Evolutionary conservation across 352 stramenopile species (phyloP).

Genomic region (Pythium sukuiense): DNA sequence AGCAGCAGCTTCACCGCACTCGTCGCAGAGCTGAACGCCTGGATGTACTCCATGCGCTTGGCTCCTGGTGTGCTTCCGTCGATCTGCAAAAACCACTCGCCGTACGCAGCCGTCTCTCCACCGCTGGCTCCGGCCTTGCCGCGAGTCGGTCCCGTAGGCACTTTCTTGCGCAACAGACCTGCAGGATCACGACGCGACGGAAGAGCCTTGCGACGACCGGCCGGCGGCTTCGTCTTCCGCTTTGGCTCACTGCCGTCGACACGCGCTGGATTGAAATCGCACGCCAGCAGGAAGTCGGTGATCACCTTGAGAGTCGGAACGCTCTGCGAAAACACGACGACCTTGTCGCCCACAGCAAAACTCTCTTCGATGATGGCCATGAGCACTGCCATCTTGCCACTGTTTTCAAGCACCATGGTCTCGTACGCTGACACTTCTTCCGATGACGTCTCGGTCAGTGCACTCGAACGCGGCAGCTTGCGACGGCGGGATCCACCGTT

Average conservation of each 20-base stretch:
- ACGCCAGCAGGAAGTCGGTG: conserved; percentile 58
- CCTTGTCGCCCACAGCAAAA: conserved; percentile 74
- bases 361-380: conserved; percentile 75
- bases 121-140: not conserved
- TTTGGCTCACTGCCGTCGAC: conserved; percentile 15
- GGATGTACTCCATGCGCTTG: conserved; percentile 86
- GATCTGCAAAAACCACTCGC: conserved; percentile 82
- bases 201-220: conserved; percentile 27
- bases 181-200: conserved; percentile 24
- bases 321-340: conserved; percentile 89
- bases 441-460: not conserved
- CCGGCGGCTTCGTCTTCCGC: conserved; percentile 17
- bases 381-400: conserved; percentile 80
- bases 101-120: conserved; percentile 13
- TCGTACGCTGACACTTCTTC: conserved; percentile 23
- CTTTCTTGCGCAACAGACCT: conserved; percentile 26
- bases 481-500: conserved; percentile 12
- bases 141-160: not conserved
- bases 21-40: conserved; percentile 62
- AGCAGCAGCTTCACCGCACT: conserved; percentile 71
- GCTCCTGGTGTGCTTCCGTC: conserved; percentile 69
- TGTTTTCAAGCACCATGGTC: conserved; percentile 61
- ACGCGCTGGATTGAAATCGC: conserved; percentile 47
- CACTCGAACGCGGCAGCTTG: conserved; percentile 18
- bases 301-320: conserved; percentile 85